phyloP scores from a whole-genome alignment of 805 yeast genomes.

The Wickerhamomyces rabaulensis region DNA sequence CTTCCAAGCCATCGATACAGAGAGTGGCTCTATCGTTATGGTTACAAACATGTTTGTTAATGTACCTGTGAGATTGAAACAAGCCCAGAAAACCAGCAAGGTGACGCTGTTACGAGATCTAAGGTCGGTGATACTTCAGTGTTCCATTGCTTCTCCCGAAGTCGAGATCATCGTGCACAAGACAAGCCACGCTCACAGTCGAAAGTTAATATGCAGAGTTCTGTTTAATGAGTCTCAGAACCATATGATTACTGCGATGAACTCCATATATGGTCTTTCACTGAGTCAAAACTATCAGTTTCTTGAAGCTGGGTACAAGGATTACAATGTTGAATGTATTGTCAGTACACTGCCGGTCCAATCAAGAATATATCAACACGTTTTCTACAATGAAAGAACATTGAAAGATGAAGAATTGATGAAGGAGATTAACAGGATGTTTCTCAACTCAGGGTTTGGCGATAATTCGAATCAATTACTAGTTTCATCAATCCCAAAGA shows the following conservation, averaged over 20 bases:
- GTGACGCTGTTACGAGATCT: conserved; percentile 25
- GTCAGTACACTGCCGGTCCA: conserved; percentile 33
- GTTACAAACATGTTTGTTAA: conserved; percentile 36
- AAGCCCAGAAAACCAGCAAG: conserved; percentile 19
- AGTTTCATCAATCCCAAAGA: conserved; percentile 10
- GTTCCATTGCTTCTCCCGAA: conserved; percentile 24
- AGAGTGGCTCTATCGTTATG: conserved; percentile 36
- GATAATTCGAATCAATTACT: conserved; percentile 5
- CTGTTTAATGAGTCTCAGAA: conserved; percentile 4
- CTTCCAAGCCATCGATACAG: conserved; percentile 1
- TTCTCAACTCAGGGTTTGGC: conserved; percentile 22
- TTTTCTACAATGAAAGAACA: conserved; percentile 38
- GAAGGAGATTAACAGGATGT: conserved; percentile 21
- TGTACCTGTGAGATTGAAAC: conserved; percentile 38
- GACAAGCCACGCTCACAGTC: background rate
- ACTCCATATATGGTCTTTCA: conserved; percentile 28
- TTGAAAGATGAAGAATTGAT: conserved; percentile 10
- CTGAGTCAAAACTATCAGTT: conserved; percentile 21
- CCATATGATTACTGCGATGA: conserved; percentile 16
- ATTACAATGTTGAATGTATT: conserved; percentile 30
- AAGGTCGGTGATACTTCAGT: conserved; percentile 25
- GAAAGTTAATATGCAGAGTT: conserved; percentile 7
- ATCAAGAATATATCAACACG: conserved; percentile 36
- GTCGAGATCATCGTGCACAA: conserved; percentile 14
- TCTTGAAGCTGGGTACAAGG: conserved; percentile 23